These are phyloP conservation scores for Botryotinia globosa DNA, from an alignment of 2,329 filamentous ascomycete species.

Conservation along the genomic window DNA sequence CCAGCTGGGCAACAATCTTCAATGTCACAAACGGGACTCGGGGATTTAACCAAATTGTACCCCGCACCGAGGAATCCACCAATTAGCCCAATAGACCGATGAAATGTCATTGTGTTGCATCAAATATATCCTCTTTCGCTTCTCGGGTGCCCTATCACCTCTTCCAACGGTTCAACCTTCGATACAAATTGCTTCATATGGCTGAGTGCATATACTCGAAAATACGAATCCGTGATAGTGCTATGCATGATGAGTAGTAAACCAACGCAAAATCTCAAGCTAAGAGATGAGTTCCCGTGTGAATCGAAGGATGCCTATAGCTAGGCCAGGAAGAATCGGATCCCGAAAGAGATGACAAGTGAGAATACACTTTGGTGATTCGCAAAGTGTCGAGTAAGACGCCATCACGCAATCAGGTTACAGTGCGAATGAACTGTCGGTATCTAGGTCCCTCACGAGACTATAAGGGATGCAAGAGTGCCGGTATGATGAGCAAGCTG, in stretches of 20 bases:
- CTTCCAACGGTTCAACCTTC: not conserved
- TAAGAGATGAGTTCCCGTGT: not conserved
- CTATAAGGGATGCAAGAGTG: not conserved
- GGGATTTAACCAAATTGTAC: constrained; percentile 10
- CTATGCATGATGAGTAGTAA: not conserved
- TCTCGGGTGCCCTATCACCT: not conserved
- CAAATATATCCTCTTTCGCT: not conserved
- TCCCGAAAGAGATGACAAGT: not conserved
- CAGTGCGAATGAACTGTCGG: not conserved
- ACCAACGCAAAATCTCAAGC: not conserved
- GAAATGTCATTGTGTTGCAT: not conserved
- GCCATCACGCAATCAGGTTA: not conserved
- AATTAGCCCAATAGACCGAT: not conserved
- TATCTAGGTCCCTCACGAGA: not conserved
- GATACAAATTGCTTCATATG: not conserved
- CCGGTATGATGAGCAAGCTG: not conserved
- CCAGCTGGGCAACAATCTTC: constrained; percentile 8
- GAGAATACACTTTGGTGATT: not conserved
- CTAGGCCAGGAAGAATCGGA: not conserved
- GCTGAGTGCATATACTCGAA: not conserved
- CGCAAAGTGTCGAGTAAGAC: not conserved
- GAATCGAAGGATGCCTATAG: not conserved
- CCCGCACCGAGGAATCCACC: constrained; percentile 3
- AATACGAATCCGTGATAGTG: not conserved
- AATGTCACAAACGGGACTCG: not conserved